Base-by-base conservation (phyloP, 805 yeast species). In the Kluyveromyces dobzhanskii region DNA sequence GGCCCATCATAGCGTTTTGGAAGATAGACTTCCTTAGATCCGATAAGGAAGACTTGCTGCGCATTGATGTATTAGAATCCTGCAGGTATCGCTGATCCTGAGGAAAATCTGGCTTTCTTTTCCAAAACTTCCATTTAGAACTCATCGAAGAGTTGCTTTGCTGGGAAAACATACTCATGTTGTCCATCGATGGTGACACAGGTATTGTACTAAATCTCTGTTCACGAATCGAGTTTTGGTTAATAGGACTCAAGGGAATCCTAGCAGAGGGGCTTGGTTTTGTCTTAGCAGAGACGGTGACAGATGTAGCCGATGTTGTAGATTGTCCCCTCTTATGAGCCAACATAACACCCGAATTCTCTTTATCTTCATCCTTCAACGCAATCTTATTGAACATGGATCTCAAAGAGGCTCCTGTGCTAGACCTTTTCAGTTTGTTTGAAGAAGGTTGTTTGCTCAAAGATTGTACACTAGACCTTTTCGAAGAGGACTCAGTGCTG, bases 51-150 rank as follows among this genome's bases (percentile, higher is more conserved):
- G 39, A 40, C 30, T 47, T 53, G 5, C 28, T 44, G 24, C 49
- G 49, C 26, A 48, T 32, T 21, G 41, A 42, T 11, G 35, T 32
- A 10, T 44, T 42, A 19, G 40, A 14, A 10, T 16, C 30, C 11
- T 34, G 37, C 18, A 11, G 6, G 14, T 6, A 30, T 6, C 32
- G 21, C 5, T 5, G 8, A 17, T 30, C 32, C 30, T 27, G 30
- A 4, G 32, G 21, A 24, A 16, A 28, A 12, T 36, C 39, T 6
- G 16, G 30, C 30, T 44, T 46, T 36, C 48, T 53, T 35, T 56
- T 57, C 65, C 65, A 61, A 38, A 61, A 61, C 39, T 56, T 61
- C 65, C 65, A 61, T 35, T 49, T 54, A 7, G 57, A 49, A 6
- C 56, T 44, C 17, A 44, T 39, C 2, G 57, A 49, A 4, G 54